These are phyloP conservation scores for Alternaria conjuncta DNA, from an alignment of 2,329 filamentous ascomycete species.

Conservation along the genomic window DNA sequence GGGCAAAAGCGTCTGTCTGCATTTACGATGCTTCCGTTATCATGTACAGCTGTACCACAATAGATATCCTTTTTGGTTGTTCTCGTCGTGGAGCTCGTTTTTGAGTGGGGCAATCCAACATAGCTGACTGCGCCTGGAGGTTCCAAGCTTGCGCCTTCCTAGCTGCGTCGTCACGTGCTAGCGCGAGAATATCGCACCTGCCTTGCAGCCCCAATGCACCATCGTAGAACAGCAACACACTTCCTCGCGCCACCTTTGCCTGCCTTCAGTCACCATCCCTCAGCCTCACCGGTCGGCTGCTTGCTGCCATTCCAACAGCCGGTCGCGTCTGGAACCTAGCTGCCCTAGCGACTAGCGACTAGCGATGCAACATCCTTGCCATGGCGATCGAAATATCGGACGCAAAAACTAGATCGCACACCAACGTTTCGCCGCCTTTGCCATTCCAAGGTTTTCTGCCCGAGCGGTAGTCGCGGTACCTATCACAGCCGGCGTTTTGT, in stretches of 20 bases:
- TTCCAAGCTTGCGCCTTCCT: neutral
- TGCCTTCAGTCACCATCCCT: neutral
- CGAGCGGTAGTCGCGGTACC: neutral
- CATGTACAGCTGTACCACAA: slow-evolving; percentile 27
- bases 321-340: neutral
- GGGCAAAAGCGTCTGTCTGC: slow-evolving; percentile 13
- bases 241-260: neutral
- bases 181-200: neutral
- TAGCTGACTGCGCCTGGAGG: neutral
- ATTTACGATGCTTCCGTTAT: slow-evolving; percentile 17
- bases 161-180: neutral
- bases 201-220: neutral
- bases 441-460: neutral
- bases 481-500: neutral
- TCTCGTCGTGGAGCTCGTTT: neutral
- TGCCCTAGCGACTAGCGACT: neutral
- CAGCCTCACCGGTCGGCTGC: neutral
- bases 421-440: neutral
- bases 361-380: neutral
- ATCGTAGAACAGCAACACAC: neutral
- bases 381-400: neutral
- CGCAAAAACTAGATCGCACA: neutral
- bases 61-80: slow-evolving; percentile 6
- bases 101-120: neutral
- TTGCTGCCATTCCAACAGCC: neutral